Evolutionary conservation across 106 monocot genomes (phyloP), one percentile per base, ranked within the genome.

Genomic region (Dioscorea zingiberensis): DNA sequence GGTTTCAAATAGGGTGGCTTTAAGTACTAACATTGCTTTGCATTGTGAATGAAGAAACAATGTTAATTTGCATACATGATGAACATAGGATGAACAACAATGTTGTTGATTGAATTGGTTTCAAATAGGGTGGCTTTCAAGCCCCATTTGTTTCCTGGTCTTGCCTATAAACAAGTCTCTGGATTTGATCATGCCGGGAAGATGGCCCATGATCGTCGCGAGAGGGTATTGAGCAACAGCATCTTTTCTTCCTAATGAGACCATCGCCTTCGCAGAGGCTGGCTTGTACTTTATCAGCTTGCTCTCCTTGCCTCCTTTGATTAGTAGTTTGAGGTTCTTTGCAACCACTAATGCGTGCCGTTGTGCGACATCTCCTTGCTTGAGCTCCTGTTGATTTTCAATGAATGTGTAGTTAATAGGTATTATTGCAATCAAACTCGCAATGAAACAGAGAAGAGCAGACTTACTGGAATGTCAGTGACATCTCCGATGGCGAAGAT

Each of bases 401-500:
- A 38, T 38, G 38, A 38, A 10, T 38, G 10, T 38, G 4, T 8
- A 10, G 9, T 38, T 38, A 38, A 38, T 6, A 8, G 38, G 4
- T 38, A n/a, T n/a, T n/a, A n/a, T n/a, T n/a, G n/a, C n/a, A n/a
- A n/a, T n/a, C n/a, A n/a, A n/a, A n/a, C n/a, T n/a, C n/a, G n/a
- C n/a, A n/a, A n/a, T 38, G 9, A 10, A 57, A 21, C 0, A 57
- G 13, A 25, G 10, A 27, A 16, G 59, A 27, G 5, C 12, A 1
- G 44, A 56, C 68, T 29, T 62, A 78, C 78, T 22, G 54, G 60
- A 48, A 78, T 44, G 63, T 73, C 68, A 25, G 60, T 68, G 4
- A 73, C 68, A 30, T 78, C 78, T 60, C 78, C 78, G 30, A 78
- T 58, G 11, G 78, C 78, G 54, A 78, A 78, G 21, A 79, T 68